Conservation (phyloP, 441 rosid species). For the Kokia cookei region DNA sequence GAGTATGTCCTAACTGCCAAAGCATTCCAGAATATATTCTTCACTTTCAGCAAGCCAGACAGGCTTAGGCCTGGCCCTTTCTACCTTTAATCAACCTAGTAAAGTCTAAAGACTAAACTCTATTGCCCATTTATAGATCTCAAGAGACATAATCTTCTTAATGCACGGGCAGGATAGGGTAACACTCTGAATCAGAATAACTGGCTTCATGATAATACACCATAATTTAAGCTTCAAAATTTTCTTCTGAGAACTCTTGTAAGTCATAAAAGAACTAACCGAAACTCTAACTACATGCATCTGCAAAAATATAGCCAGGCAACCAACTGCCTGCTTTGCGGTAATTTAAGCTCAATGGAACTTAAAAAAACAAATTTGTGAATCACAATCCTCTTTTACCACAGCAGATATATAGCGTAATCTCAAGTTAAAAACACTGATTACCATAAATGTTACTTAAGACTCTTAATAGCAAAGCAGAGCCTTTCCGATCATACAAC, state of each 20-base stretch:
- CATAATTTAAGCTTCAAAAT: background rate
- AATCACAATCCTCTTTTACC: background rate
- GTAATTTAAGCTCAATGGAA: background rate
- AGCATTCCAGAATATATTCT: background rate
- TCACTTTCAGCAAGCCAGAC: background rate
- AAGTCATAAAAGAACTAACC: background rate
- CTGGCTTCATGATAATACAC: background rate
- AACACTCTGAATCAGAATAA: background rate
- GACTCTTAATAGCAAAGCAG: background rate
- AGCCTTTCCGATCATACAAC: background rate
- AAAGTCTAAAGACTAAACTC: background rate
- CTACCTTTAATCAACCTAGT: background rate
- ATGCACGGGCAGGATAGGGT: background rate
- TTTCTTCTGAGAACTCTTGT: background rate
- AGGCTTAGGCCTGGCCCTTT: background rate
- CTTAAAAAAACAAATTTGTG: background rate
- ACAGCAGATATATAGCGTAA: background rate
- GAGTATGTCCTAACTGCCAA: background rate
- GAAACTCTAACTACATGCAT: background rate
- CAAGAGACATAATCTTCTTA: background rate
- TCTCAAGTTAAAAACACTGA: background rate
- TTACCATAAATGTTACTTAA: background rate
- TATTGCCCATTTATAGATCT: background rate
- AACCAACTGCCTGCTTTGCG: background rate
- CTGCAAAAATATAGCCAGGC: background rate